Base-by-base conservation (phyloP, 495 filamentous ascomycete species). In the Neurospora sp. region DNA sequence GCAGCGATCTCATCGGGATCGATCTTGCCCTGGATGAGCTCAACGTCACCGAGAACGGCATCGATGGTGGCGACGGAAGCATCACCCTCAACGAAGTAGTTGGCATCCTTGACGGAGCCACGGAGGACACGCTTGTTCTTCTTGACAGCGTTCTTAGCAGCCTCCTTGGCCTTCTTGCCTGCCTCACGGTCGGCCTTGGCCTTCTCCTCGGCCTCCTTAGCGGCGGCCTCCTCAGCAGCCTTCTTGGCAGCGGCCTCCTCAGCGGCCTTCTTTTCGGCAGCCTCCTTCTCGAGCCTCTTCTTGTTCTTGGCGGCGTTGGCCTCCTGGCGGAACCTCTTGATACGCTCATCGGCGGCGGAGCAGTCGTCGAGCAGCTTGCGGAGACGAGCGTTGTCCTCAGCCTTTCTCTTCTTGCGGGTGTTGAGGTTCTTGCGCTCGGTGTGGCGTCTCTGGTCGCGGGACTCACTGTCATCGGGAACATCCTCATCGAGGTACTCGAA, bases 401-500 rank as follows among this genome's bases (percentile, higher is more conserved):
- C 92, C 94, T 99, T 99, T 88, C 93, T 96, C 93, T 98, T 98
- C 83, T 94, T 93, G 81, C 96, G 93, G 43, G 93, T 92, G 81
- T 97, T 97, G 85, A 93, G 89, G 85, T 99, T 99, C 90, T 99
- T 99, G 78, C 93, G 91, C 87, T 99, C 96, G 73, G 94, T 89
- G 84, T 98, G 94, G 69, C 96, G 93, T 88, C 97, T 98, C 88
- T 99, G 96, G 85, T 98, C 93, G 82, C 96, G 93, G 88, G 94
- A 96, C 86, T 98, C 96, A 84, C 93, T 96, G 88, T 99, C 96
- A 80, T 99, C 96, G 45, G 96, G 96, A 21, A 99, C 94, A 78
- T 99, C 96, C 86, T 98, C 96, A 79, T 99, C 96, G 45, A 95
- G 92, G 82, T 99, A 99, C 85, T 99, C 96, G 82, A 99, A 99